A percentile compares a stretch with the other conserved stretches of the same genome.
Evolutionary conservation across 2,329 filamentous ascomycete species (phyloP).

Genomic region (Talaromyces sp.): DNA sequence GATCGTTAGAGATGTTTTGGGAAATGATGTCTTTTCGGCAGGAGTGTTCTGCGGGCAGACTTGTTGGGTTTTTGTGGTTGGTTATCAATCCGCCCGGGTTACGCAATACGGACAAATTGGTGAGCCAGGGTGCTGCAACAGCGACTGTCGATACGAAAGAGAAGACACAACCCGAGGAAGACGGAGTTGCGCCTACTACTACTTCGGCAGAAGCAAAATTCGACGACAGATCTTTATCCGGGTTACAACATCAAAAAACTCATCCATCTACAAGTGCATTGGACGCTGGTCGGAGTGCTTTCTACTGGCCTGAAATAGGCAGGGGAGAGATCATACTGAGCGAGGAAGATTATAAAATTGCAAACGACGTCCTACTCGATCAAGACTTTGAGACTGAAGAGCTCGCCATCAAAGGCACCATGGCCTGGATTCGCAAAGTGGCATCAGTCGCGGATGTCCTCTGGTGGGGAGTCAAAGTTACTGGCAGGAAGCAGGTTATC

Average conservation of each 20-base stretch:
- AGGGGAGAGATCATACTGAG: constrained; percentile 37
- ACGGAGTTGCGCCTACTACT: constrained; percentile 4
- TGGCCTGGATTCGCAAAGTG: constrained; percentile 41
- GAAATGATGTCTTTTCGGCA: constrained; percentile 97
- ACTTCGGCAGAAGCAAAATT: constrained; percentile 24
- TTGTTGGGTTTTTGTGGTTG: constrained; percentile 94
- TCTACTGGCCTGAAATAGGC: constrained; percentile 34
- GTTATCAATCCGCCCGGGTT: constrained; percentile 65
- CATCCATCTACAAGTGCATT: constrained; percentile 14
- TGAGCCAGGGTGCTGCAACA: constrained; percentile 5
- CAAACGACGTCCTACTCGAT: constrained; percentile 39
- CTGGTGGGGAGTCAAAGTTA: constrained; percentile 35
- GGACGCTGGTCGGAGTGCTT: constrained; percentile 23
- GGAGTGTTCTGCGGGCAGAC: constrained; percentile 86
- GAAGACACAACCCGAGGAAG: background rate
- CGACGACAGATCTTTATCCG: constrained; percentile 15
- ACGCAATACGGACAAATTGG: constrained; percentile 35
- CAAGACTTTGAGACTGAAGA: constrained; percentile 43
- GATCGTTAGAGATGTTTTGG: constrained; percentile 89
- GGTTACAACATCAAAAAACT: background rate
- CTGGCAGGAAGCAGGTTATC: constrained; percentile 28
- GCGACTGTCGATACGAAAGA: background rate
- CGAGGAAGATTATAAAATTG: constrained; percentile 40
- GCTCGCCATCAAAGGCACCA: constrained; percentile 39
- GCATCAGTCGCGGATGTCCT: constrained; percentile 37